A percentile compares a stretch with the other conserved stretches of the same genome.
Conservation (phyloP, 495 filamentous ascomycete species). For the Bombardia bombarda region DNA sequence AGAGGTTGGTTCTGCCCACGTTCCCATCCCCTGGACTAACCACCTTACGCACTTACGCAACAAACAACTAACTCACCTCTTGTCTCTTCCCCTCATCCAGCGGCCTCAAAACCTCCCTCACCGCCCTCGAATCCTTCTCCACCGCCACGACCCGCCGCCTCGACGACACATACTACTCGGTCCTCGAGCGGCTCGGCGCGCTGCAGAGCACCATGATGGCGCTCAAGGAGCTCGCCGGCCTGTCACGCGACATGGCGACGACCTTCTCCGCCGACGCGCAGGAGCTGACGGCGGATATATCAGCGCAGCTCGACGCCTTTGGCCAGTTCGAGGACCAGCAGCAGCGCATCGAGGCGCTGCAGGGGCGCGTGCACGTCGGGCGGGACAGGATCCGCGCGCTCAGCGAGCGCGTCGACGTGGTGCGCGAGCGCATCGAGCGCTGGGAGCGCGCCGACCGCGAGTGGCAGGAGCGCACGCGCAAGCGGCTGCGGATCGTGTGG, state of each 20-base stretch:
- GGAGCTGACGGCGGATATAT: conserved; percentile 53
- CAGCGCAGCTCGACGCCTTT: conserved; percentile 56
- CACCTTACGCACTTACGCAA: neutral
- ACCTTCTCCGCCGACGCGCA: conserved; percentile 56
- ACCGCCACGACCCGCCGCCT: conserved; percentile 59
- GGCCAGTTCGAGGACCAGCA: conserved; percentile 65
- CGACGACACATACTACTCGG: conserved; percentile 80
- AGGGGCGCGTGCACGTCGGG: conserved; percentile 55
- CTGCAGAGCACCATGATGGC: conserved; percentile 59
- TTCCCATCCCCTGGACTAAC: neutral
- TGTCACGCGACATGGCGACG: conserved; percentile 50
- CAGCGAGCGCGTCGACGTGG: conserved; percentile 56
- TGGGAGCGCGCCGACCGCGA: conserved; percentile 66
- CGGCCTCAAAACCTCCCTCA: conserved; percentile 33
- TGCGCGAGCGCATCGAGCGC: conserved; percentile 54
- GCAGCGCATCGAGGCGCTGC: conserved; percentile 55
- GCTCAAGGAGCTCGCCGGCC: conserved; percentile 61
- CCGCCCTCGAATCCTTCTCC: conserved; percentile 35
- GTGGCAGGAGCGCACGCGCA: conserved; percentile 62
- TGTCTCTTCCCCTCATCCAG: conserved; percentile 11
- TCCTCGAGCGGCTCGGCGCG: conserved; percentile 66
- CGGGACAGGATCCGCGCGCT: conserved; percentile 57
- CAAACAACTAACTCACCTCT: conserved; percentile 8
- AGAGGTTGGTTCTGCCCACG: conserved; percentile 27
- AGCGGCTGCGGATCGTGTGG: conserved; percentile 56